phyloP scores from a whole-genome alignment of 2,329 filamentous ascomycete species.

The Dactylonectria estremocensis region DNA sequence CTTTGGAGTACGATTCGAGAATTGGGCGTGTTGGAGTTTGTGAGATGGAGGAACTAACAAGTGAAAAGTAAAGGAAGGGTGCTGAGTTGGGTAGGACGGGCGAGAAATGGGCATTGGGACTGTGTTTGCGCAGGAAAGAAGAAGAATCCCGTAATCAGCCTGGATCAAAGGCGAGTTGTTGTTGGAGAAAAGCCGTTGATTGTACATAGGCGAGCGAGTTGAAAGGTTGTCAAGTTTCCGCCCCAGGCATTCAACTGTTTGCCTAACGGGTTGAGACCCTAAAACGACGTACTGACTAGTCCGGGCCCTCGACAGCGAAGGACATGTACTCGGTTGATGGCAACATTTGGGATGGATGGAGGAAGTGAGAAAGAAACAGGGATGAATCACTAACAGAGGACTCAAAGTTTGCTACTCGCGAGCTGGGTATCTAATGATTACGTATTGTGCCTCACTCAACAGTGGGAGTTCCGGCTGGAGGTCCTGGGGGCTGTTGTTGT shows the following conservation, averaged over 20 bases:
- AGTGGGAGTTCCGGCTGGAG: not conserved
- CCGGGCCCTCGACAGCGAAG: not conserved
- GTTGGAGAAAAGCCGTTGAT: not conserved
- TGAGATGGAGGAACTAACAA: not conserved
- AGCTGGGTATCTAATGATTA: slow-evolving; percentile 1
- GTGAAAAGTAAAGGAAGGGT: not conserved
- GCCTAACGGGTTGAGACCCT: not conserved
- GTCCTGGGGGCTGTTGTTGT: not conserved
- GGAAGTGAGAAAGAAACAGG: not conserved
- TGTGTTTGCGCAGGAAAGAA: slow-evolving; percentile 6
- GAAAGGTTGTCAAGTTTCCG: not conserved
- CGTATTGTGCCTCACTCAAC: not conserved
- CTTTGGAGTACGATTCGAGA: not conserved
- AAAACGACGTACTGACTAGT: not conserved
- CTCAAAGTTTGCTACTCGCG: slow-evolving; percentile 3
- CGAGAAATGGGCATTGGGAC: not conserved
- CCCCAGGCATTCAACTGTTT: slow-evolving; percentile 17
- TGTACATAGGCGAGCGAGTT: not conserved
- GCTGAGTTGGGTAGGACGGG: not conserved
- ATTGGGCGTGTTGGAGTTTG: not conserved
- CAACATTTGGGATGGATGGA: not conserved
- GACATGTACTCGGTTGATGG: not conserved
- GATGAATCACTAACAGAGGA: not conserved
- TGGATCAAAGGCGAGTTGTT: not conserved
- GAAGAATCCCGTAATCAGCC: not conserved